Evolutionary conservation across 352 stramenopile genomes (phyloP).

Genomic region (Elongisporangium senticosum): DNA sequence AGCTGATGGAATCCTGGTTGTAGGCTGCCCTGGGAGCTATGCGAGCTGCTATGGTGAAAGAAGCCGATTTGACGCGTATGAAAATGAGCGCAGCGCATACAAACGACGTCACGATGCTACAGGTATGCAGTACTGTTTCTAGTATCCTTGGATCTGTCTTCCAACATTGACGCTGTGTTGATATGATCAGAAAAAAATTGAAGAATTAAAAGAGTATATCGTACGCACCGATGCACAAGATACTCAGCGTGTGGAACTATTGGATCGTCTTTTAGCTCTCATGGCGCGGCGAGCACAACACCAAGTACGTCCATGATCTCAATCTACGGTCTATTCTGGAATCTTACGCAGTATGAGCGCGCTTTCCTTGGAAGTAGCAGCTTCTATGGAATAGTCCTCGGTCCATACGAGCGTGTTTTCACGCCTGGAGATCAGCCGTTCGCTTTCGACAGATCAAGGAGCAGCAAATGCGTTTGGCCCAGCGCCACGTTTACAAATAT

Average conservation of each 20-base stretch:
- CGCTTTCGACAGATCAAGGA: too few relatives aligned
- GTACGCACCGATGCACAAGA: constrained; percentile 6
- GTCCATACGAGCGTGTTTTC: constrained; percentile 22
- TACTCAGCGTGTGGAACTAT: constrained; percentile 5
- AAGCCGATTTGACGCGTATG: constrained; percentile 28
- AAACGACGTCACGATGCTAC: constrained; percentile 37
- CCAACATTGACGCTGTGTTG: neutral
- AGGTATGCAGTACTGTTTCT: constrained; percentile 14
- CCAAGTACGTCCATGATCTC: constrained; percentile 12
- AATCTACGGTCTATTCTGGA: too few relatives aligned
- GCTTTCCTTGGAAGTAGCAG: constrained; percentile 10
- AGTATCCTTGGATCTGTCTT: neutral
- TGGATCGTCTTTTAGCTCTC: constrained; percentile 31
- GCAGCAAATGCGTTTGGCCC: too few relatives aligned
- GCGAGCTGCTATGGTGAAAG: constrained; percentile 16
- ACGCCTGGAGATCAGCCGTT: constrained; percentile 16
- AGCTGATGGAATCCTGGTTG: neutral
- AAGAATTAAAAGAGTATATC: constrained; percentile 27
- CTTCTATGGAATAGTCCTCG: constrained; percentile 13
- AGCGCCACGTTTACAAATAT: too few relatives aligned
- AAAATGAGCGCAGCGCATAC: constrained; percentile 41
- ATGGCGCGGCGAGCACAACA: constrained; percentile 13
- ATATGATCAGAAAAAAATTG: constrained; percentile 24
- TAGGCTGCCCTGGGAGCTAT: constrained; percentile 22
- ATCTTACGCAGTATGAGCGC: too few relatives aligned